These are phyloP conservation scores for Jatropha curcas DNA, from an alignment of 345 rosid genomes.

Conservation along the genomic window DNA sequence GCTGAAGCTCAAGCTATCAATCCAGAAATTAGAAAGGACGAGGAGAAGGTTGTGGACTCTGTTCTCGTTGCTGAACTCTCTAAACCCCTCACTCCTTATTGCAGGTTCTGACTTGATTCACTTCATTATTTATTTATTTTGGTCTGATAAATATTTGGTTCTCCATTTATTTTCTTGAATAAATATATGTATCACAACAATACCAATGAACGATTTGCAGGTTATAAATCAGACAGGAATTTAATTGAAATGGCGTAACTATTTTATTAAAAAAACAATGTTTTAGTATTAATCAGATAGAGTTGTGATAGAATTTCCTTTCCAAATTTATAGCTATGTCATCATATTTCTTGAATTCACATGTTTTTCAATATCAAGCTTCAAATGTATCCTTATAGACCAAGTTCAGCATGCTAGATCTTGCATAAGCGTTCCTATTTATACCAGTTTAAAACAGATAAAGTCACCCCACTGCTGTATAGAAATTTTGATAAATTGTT, in stretches of 20 bases:
- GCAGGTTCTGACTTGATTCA: constrained; percentile 51
- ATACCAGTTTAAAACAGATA: not conserved
- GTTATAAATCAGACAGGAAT: no score
- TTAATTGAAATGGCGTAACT: no score
- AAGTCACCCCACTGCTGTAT: no score
- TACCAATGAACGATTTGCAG: no score
- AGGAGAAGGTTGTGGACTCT: constrained; percentile 83
- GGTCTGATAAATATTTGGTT: no score
- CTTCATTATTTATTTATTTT: no score
- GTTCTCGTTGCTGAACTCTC: constrained; percentile 72
- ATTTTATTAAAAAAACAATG: no score
- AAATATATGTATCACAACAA: no score
- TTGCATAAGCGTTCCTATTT: not conserved
- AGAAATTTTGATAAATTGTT: not conserved
- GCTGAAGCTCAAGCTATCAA: constrained; percentile 72
- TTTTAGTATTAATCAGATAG: no score
- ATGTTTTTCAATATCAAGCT: not conserved
- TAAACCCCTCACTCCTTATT: constrained; percentile 78
- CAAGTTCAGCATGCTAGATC: not conserved
- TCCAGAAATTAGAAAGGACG: constrained; percentile 76
- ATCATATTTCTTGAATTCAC: not conserved
- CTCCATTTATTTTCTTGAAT: no score
- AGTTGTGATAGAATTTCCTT: not conserved
- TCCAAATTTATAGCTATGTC: not conserved
- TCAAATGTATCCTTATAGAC: not conserved